Evolutionary conservation across 805 yeast genomes (phyloP), one percentile per base, ranked within the genome.

Genomic region (Jamesozyma rosinii): DNA sequence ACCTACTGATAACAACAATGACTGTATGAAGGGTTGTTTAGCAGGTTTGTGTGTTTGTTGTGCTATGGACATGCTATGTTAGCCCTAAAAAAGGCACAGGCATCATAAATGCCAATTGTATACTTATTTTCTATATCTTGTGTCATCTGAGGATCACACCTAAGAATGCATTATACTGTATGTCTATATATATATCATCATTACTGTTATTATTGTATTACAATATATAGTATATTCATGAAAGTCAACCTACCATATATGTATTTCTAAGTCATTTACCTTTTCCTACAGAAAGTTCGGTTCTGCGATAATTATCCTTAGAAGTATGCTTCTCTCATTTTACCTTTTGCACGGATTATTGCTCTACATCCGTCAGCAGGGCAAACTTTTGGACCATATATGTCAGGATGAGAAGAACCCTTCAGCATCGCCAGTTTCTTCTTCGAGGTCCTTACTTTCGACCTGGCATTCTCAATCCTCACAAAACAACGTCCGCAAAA

Each of bases 401-500:
- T 59, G 35, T 62, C 66, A 1, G 74, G 73, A 50, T 70, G 67
- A 1, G 61, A 60, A 41, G 63, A 61, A 38, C 61, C 71, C 52
- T 47, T 57, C 11, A 44, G 47, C 6, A 46, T 43, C 2, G 48
- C 46, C 35, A 55, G 49, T 33, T 49, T 51, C 43, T 49, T 57
- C 48, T 56, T 64, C 2, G 57, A 46, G 17, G 42, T 38, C 37
- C 50, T 52, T 30, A 47, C 46, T 8, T 48, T 48, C 0, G 50
- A 51, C 44, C 59, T 56, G 3, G 68, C 53, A 51, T 73, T 70
- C 15, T 72, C 73, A n/a, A 82, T 77, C 51, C 78, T 74, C 49
- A 76, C 76, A 19, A 82, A 83, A 63, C 96, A 87, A 35, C 90
- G 63, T 1, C 95, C 96, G 61, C 96, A 87, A 58, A 76, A 87